A percentile compares a stretch with the other conserved stretches of the same genome.
phyloP scores from a whole-genome alignment of 768 basidiomycete genomes.

The Asterophora parasitica region DNA sequence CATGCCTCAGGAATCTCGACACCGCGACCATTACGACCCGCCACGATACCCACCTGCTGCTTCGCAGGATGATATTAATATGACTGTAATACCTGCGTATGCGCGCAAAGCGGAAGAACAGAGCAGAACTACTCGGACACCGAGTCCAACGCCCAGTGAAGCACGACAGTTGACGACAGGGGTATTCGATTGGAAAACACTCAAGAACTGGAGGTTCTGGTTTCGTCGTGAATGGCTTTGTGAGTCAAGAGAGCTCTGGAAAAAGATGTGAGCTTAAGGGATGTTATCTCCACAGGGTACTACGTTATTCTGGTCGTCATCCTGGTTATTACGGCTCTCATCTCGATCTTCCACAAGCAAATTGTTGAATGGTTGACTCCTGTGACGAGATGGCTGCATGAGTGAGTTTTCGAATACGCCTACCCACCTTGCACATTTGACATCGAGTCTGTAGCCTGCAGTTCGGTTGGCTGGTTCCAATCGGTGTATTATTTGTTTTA shows the following conservation, averaged over 20 bases:
- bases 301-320: slow-evolving; percentile 47
- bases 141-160: slow-evolving; percentile 65
- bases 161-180: slow-evolving; percentile 35
- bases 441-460: slow-evolving; percentile 31
- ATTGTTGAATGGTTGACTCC: slow-evolving; percentile 71
- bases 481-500: slow-evolving; percentile 75
- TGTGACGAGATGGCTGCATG: slow-evolving; percentile 58
- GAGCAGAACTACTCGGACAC: slow-evolving; percentile 35
- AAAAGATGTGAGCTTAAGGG: not conserved
- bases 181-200: slow-evolving; percentile 41
- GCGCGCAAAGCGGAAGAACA: slow-evolving; percentile 17
- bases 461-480: slow-evolving; percentile 73
- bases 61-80: not conserved
- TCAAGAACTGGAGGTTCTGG: slow-evolving; percentile 47
- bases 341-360: slow-evolving; percentile 61
- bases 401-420: slow-evolving; percentile 31
- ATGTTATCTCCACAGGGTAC: slow-evolving; percentile 33
- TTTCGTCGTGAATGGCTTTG: slow-evolving; percentile 53
- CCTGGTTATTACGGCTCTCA: slow-evolving; percentile 44
- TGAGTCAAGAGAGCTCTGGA: slow-evolving; percentile 26
- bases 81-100: slow-evolving; percentile 1
- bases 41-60: slow-evolving; percentile 7
- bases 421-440: not conserved
- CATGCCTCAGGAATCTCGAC: not conserved
- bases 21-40: slow-evolving; percentile 1